Percentiles rank a stretch among this genome's conserved stretches.
These are phyloP conservation scores for Sindora glabra DNA, from an alignment of 306 rosid species.

Conservation along the genomic window DNA sequence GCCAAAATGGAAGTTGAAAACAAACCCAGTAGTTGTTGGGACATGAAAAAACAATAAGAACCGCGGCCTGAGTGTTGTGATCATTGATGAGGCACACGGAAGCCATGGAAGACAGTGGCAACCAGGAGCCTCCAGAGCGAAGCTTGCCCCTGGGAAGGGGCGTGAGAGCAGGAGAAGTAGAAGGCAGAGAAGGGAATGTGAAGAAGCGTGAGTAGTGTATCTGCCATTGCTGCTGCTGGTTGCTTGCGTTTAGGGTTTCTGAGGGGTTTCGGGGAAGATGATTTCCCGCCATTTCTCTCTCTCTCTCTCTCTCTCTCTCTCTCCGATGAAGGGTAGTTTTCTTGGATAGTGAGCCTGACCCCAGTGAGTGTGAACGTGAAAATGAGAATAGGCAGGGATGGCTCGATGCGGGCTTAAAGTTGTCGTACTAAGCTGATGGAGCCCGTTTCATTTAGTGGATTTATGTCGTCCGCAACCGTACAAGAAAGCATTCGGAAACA, in stretches of 20 bases:
- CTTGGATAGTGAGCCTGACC: neutral
- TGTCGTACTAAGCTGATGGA: too few relatives aligned
- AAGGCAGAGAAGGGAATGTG: neutral
- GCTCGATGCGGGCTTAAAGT: too few relatives aligned
- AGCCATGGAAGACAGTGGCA: neutral
- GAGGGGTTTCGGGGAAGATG: neutral
- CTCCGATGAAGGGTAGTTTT: neutral
- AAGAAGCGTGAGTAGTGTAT: neutral
- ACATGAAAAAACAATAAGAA: neutral
- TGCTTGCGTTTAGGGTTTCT: neutral
- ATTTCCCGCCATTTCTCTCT: neutral
- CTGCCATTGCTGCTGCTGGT: neutral
- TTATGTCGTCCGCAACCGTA: too few relatives aligned
- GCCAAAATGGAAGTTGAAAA: neutral
- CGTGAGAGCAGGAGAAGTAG: neutral
- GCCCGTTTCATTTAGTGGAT: too few relatives aligned
- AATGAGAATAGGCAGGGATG: too few relatives aligned
- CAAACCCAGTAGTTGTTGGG: neutral
- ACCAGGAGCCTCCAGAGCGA: neutral
- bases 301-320: neutral
- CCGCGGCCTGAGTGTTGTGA: neutral
- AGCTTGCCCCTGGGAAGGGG: neutral
- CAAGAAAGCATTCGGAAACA: too few relatives aligned
- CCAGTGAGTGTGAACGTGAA: neutral
- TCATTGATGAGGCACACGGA: neutral